Evolutionary conservation across 2,329 filamentous ascomycete genomes (phyloP), one percentile per base, ranked within the genome.

Genomic region (Ascochyta fabae): DNA sequence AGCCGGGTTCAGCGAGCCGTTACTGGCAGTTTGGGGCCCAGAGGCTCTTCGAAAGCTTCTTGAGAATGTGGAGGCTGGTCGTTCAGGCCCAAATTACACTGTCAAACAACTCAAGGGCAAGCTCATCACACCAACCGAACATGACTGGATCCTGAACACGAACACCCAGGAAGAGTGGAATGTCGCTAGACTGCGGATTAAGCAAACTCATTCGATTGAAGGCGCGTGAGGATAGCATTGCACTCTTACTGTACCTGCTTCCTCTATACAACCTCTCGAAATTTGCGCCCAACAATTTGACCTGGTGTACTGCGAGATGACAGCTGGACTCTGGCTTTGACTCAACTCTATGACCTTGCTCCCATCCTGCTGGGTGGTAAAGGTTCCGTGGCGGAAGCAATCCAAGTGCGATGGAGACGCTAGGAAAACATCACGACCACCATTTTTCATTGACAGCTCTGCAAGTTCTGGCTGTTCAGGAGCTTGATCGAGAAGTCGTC

Each of bases 221-320:
- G 40, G 40, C 4, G 12, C 33, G 13, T 51, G 40, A 38, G 40
- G 23, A n/a, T 36, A 42, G 23, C 29, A 50, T 27, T 43, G 38
- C n/a, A 49, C 35, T 31, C 43, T 33, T 2, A 36, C 19, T 24
- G 22, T 5, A 7, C 19, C 43, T 7, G 26, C 9, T 4, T 35
- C 26, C 26, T 23, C 45, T 26, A 2, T 4, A 23, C 39, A 44
- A 9, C 45, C 33, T 47, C 48, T 49, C 5, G 45, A 45, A 6
- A 59, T 44, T 19, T 59, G 57, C 27, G 48, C 57, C 57, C 57
- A 59, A 24, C 48, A 59, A 42, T 56, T 52, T 3, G 48, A 59
- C 15, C 46, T 44, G 7, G 53, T 42, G 19, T 45, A 59, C 12
- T 59, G 57, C n/a, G 57, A 59, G 12, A 59, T 44, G 16, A 56